phyloP scores from a whole-genome alignment of 257 asterid species.

The Przewalskia tangutica region DNA sequence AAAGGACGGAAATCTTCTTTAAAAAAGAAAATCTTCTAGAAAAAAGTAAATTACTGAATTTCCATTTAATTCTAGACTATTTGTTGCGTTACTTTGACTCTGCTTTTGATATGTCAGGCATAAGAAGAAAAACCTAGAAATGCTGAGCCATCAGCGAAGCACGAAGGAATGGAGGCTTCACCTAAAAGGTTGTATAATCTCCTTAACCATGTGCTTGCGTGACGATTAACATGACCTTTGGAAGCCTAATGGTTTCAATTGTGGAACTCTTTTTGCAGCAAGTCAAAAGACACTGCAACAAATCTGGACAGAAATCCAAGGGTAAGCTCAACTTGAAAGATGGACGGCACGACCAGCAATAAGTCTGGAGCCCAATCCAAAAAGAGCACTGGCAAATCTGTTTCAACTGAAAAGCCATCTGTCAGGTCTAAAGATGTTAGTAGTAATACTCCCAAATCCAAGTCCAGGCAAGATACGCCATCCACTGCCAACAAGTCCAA shows the following conservation, averaged over 20 bases:
- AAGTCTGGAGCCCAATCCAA: slow-evolving; percentile 14
- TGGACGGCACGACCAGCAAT: slow-evolving; percentile 25
- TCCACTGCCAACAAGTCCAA: no score
- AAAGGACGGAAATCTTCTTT: background rate
- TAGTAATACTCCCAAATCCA: slow-evolving; percentile 22
- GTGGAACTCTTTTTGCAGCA: slow-evolving; percentile 32
- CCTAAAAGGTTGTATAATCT: slow-evolving; percentile 39
- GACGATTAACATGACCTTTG: background rate
- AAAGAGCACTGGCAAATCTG: slow-evolving; percentile 19
- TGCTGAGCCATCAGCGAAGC: slow-evolving; percentile 45
- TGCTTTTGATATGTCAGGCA: slow-evolving; percentile 44
- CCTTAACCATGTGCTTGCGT: background rate
- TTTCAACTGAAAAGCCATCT: slow-evolving; percentile 34
- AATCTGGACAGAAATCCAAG: slow-evolving; percentile 40
- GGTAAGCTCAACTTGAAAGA: slow-evolving; percentile 35
- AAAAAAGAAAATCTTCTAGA: no score
- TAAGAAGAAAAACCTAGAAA: slow-evolving; percentile 43
- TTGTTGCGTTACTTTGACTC: background rate
- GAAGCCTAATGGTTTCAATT: slow-evolving; percentile 13
- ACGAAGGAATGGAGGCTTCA: slow-evolving; percentile 35
- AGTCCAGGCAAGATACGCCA: no score
- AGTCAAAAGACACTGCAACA: slow-evolving; percentile 34
- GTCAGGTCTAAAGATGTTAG: slow-evolving; percentile 43
- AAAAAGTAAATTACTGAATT: background rate
- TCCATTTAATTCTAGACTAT: background rate